A percentile compares a stretch with the other conserved stretches of the same genome.
Evolutionary conservation across 176 grass and related monocot genomes (phyloP).

Genomic region (Aegilops speltoides): DNA sequence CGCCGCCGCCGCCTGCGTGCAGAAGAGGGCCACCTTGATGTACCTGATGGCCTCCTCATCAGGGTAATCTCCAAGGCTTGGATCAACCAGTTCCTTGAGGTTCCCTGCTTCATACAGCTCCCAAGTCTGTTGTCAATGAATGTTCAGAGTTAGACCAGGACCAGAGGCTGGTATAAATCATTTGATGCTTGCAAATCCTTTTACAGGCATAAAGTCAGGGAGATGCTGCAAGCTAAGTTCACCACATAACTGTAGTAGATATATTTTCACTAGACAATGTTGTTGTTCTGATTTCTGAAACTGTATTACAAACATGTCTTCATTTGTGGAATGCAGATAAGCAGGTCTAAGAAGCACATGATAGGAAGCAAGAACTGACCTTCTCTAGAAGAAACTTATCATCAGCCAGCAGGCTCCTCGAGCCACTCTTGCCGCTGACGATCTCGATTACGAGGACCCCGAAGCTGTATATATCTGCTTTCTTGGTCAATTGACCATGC

Average conservation of each 20-base stretch:
- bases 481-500: slow-evolving; percentile 95
- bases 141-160: slow-evolving; percentile 23
- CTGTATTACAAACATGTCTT: neutral
- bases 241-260: neutral
- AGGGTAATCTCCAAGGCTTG: slow-evolving; percentile 49
- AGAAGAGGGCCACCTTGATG: slow-evolving; percentile 91
- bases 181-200: neutral
- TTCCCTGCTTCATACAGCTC: slow-evolving; percentile 63
- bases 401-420: slow-evolving; percentile 51
- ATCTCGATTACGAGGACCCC: slow-evolving; percentile 80
- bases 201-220: neutral
- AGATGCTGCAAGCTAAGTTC: neutral
- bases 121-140: slow-evolving; percentile 58
- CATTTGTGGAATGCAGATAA: neutral
- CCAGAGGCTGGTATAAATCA: neutral
- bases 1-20: slow-evolving; percentile 62
- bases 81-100: slow-evolving; percentile 65
- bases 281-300: neutral
- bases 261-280: neutral
- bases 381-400: slow-evolving; percentile 73
- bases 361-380: slow-evolving; percentile 36
- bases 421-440: slow-evolving; percentile 72
- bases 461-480: slow-evolving; percentile 89
- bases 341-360: neutral
- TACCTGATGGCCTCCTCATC: slow-evolving; percentile 66